phyloP scores from a whole-genome alignment of 1,284 basidiomycete genomes.

The Grifola frondosa region DNA sequence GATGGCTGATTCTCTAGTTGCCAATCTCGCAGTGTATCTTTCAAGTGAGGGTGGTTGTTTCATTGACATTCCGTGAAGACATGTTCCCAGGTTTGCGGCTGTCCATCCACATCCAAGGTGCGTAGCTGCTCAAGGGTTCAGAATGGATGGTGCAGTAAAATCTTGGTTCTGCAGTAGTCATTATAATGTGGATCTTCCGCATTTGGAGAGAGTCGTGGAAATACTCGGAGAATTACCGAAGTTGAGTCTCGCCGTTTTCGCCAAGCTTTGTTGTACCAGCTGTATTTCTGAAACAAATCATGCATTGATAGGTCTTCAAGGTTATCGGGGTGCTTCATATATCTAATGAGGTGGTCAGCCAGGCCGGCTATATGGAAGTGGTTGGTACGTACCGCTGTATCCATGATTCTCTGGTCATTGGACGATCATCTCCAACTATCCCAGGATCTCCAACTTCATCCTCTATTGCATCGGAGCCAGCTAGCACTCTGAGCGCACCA shows the following conservation, averaged over 20 bases:
- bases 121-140: not conserved
- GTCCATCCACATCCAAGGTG: not conserved
- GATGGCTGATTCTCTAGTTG: not conserved
- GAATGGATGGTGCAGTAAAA: slow-evolving; percentile 1
- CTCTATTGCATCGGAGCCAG: no score
- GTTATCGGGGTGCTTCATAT: not conserved
- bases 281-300: not conserved
- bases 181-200: not conserved
- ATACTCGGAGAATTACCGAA: not conserved
- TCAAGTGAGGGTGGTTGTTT: slow-evolving; percentile 1
- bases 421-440: not conserved
- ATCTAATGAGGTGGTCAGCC: no score
- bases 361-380: no score
- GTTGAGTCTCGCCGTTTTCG: not conserved
- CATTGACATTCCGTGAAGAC: not conserved
- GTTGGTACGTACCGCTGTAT: not conserved
- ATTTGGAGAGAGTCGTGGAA: slow-evolving; percentile 1
- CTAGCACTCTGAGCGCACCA: no score
- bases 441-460: not conserved
- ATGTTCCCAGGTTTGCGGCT: not conserved
- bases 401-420: not conserved
- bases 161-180: slow-evolving; percentile 1
- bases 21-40: slow-evolving; percentile 6
- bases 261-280: not conserved
- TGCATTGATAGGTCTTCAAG: not conserved